phyloP scores from a whole-genome alignment of 139 green algal species.

The Chlamydomonas schloesseri region DNA sequence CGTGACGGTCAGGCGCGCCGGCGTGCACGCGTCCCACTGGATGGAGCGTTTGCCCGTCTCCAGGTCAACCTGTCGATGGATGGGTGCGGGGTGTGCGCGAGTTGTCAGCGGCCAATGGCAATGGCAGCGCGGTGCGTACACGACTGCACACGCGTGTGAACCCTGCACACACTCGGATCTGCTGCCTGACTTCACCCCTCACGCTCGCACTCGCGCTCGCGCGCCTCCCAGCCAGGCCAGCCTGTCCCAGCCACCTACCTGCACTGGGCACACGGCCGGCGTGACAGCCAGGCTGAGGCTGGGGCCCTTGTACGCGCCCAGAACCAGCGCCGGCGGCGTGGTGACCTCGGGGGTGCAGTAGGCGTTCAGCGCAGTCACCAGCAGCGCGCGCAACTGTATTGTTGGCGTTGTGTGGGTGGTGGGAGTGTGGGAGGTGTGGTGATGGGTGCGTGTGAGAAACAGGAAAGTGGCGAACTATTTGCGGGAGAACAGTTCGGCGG shows the following conservation, averaged over 20 bases:
- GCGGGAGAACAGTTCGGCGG: no score
- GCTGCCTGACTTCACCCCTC: no score
- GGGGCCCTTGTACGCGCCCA: conserved; percentile 1
- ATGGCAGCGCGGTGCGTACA: no score
- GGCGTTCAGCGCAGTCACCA: conserved; percentile 30
- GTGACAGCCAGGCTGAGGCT: not conserved
- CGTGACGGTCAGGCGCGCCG: not conserved
- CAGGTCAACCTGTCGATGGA: not conserved
- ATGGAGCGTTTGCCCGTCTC: conserved; percentile 8
- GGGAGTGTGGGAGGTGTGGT: no score
- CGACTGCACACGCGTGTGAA: no score
- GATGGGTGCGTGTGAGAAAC: not conserved
- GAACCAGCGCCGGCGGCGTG: not conserved
- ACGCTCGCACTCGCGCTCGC: no score
- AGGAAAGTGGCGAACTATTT: no score
- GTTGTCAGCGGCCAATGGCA: no score
- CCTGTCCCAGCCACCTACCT: no score
- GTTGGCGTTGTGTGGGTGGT: not conserved
- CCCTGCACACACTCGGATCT: no score
- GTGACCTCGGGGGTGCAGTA: conserved; percentile 19
- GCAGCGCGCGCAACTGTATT: conserved; percentile 13
- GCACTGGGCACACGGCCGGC: conserved; percentile 23
- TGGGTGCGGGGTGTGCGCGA: no score
- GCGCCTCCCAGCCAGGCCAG: no score
- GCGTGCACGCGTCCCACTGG: conserved; percentile 17